Percentiles rank a stretch among this genome's conserved stretches.
Evolutionary conservation across 2,329 filamentous ascomycete species (phyloP).

Genomic region (Mollisiaceae sp.): DNA sequence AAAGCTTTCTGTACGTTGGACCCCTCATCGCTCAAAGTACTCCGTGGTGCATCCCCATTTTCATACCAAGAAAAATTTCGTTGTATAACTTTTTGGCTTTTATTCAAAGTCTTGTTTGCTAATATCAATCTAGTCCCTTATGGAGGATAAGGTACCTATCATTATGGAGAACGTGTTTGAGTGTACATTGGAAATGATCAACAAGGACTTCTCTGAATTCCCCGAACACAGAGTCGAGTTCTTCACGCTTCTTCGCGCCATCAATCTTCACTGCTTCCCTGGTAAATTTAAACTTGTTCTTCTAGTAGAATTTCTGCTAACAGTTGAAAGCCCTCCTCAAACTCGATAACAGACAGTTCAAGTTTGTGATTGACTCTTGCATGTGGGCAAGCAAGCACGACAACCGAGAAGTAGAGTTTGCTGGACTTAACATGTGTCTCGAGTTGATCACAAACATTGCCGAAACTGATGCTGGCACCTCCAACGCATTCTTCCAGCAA

Average conservation of each 20-base stretch:
- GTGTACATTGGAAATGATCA: conserved; percentile 99
- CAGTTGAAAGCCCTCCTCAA: conserved; percentile 72
- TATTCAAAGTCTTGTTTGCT: neutral
- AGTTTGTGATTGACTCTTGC: conserved; percentile 98
- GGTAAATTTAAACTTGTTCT: conserved; percentile 47
- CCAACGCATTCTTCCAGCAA: conserved; percentile 95
- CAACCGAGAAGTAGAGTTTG: conserved; percentile 96
- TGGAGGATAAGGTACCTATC: conserved; percentile 96
- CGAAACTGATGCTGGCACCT: conserved; percentile 83
- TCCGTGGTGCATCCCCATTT: conserved; percentile 47
- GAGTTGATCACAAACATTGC: conserved; percentile 98
- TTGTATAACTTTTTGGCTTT: neutral
- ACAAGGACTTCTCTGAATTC: conserved; percentile 99
- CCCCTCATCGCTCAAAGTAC: conserved; percentile 52
- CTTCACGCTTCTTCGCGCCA: conserved; percentile 94
- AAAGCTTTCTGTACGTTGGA: conserved; percentile 87
- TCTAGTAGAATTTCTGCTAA: conserved; percentile 16
- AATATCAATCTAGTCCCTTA: conserved; percentile 67
- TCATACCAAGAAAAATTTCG: neutral
- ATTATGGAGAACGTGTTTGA: conserved; percentile 99
- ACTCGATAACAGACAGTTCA: conserved; percentile 95
- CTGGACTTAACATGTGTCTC: conserved; percentile 96
- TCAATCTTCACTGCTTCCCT: conserved; percentile 97
- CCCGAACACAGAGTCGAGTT: conserved; percentile 99
- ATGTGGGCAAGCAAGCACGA: conserved; percentile 99